A percentile compares a stretch with the other conserved stretches of the same genome.
Conservation (phyloP, 306 rosid species). For the Citrullus colocynthis region DNA sequence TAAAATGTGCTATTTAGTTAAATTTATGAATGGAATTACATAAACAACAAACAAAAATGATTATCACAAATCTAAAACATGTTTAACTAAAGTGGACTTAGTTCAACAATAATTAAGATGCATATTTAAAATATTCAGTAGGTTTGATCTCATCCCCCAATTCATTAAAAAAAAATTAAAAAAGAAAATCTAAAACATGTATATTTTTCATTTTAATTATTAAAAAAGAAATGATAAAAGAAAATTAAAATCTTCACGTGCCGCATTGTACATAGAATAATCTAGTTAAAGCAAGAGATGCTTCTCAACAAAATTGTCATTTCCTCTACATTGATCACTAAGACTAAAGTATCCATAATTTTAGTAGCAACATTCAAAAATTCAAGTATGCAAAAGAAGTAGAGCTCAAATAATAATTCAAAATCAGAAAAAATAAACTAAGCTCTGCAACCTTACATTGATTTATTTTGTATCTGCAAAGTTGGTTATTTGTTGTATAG, state of each 20-base stretch:
- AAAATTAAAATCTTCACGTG: neutral
- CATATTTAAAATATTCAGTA: too few relatives aligned
- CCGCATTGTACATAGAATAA: neutral
- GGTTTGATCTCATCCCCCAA: too few relatives aligned
- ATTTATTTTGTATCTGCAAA: constrained; percentile 7
- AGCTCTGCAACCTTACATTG: constrained; percentile 5
- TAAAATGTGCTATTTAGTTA: too few relatives aligned
- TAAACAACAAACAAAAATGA: too few relatives aligned
- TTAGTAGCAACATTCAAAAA: neutral
- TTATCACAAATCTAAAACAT: too few relatives aligned
- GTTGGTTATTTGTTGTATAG: constrained; percentile 66
- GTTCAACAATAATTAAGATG: too few relatives aligned
- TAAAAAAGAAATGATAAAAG: too few relatives aligned
- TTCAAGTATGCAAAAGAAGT: neutral
- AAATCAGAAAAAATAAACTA: neutral
- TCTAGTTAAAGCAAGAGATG: neutral
- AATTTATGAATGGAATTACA: too few relatives aligned
- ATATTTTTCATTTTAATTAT: too few relatives aligned
- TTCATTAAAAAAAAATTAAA: too few relatives aligned
- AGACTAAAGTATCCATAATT: neutral
- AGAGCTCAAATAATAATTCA: neutral
- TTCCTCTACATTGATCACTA: neutral
- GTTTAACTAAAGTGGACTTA: too few relatives aligned
- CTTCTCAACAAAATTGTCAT: neutral
- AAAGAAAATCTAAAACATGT: too few relatives aligned